Percentiles rank a stretch among this genome's conserved stretches.
These are phyloP conservation scores for Dendrobium catenatum DNA, from an alignment of 106 monocot genomes.

Conservation along the genomic window DNA sequence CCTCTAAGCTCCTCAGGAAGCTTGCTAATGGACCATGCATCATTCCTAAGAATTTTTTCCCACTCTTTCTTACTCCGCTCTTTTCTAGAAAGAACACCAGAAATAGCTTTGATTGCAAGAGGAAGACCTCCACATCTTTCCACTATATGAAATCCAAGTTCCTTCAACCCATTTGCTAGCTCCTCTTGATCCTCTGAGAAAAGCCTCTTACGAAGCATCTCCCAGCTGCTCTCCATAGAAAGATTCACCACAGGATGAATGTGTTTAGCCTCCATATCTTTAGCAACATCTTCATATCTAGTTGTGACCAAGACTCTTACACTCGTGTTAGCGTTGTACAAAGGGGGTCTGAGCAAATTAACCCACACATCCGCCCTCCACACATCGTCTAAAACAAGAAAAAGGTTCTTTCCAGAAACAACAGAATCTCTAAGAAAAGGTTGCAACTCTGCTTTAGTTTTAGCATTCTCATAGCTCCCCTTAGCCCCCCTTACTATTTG, in stretches of 20 bases:
- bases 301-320: slow-evolving; percentile 28
- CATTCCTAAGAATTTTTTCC: slow-evolving; percentile 18
- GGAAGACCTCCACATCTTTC: slow-evolving; percentile 38
- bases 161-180: slow-evolving; percentile 1
- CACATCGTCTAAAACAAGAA: slow-evolving; percentile 50
- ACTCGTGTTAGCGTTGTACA: slow-evolving; percentile 8
- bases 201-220: neutral
- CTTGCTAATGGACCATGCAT: slow-evolving; percentile 21
- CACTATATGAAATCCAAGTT: slow-evolving; percentile 22
- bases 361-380: slow-evolving; percentile 31
- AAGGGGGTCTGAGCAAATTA: slow-evolving; percentile 16
- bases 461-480: slow-evolving; percentile 7
- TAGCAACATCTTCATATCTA: slow-evolving; percentile 21
- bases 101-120: slow-evolving; percentile 36
- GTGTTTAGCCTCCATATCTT: slow-evolving; percentile 16
- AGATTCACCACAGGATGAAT: slow-evolving; percentile 15
- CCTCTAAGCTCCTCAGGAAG: slow-evolving; percentile 17
- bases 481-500: slow-evolving; percentile 9
- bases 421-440: neutral
- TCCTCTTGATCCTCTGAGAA: slow-evolving; percentile 3
- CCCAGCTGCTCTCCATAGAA: neutral
- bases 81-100: slow-evolving; percentile 20
- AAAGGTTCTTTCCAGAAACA: slow-evolving; percentile 17
- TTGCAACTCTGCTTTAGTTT: slow-evolving; percentile 9
- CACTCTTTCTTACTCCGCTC: slow-evolving; percentile 12